A percentile compares a stretch with the other conserved stretches of the same genome.
phyloP scores from a whole-genome alignment of 257 asterid species.

The Nicotiana tomentosiformis region DNA sequence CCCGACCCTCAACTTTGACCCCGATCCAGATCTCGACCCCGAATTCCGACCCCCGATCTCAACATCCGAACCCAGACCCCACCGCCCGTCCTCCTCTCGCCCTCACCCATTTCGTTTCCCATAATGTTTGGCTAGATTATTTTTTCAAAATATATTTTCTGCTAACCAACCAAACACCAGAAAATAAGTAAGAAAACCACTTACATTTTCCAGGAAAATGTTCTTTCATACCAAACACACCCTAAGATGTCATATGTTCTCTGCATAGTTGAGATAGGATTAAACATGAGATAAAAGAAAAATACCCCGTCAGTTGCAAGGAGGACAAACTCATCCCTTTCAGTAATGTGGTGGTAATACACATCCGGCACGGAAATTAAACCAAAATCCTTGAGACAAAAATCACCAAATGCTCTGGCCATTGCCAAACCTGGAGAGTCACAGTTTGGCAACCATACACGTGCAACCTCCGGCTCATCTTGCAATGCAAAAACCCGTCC shows the following conservation, averaged over 20 bases:
- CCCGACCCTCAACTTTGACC: no score
- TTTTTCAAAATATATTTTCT: no score
- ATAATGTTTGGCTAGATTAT: no score
- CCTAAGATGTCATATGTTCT: not conserved
- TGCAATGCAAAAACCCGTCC: slow-evolving; percentile 98
- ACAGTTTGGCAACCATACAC: slow-evolving; percentile 97
- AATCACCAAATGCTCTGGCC: slow-evolving; percentile 99
- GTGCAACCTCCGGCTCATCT: slow-evolving; percentile 99
- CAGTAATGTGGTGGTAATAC: slow-evolving; percentile 70
- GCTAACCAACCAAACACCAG: no score
- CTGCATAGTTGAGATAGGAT: not conserved
- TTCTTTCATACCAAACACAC: no score
- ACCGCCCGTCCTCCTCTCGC: no score
- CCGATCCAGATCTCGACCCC: no score
- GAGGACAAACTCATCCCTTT: slow-evolving; percentile 68
- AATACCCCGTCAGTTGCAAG: slow-evolving; percentile 98
- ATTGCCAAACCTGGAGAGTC: slow-evolving; percentile 98
- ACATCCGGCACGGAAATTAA: slow-evolving; percentile 92
- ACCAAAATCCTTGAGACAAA: slow-evolving; percentile 95
- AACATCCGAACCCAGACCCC: no score
- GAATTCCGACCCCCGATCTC: no score
- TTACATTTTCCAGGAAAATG: no score
- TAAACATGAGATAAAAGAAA: not conserved
- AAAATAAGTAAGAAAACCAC: no score
- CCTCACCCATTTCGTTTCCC: no score